Base-by-base conservation (phyloP, 495 filamentous ascomycete genomes). In the Daldinia vernicosa region DNA sequence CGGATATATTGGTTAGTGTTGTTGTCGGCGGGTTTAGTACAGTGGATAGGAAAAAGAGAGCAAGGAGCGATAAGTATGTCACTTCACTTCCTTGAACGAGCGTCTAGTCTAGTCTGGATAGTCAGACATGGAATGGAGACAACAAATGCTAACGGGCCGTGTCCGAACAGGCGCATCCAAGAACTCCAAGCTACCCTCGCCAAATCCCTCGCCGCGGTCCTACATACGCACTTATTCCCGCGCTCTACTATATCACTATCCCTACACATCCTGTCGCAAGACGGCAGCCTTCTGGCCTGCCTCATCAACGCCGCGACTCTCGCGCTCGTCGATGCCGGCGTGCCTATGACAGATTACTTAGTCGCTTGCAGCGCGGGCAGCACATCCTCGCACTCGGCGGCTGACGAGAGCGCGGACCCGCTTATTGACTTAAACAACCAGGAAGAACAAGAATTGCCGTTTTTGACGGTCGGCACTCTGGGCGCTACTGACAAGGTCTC, bases 231-330 rank as follows among this genome's bases (percentile, higher is more conserved):
- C 75, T 88, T 98, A 33, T 97, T 93, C 83, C 94, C 94, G 0
- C 93, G 95, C 84, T 91, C 88, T 68, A 93, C 89, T 33, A 95
- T 99, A 75, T 82, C 83, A 56, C 87, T 99, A 26, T 88, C 89
- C 5, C 82, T 99, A 4, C 93, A 95, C 75, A 87, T 99, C 14
- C 88, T 99, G n/a, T 91, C 89, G 0, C 88, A 94, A 63, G 95
- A 99, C 80, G 95, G 95, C 32, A 93, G 92, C 2, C 84, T 99
- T 0, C 90, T 99, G 28, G 93, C 96, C 0, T 88, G 93, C 0
- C 92, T 92, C 17, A 84, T 98, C 70, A 99, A 99, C 73, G 96
- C 95, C 9, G 89, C 92, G 0, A 98, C 95, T 0, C 87, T 99
- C 12, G 95, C 96, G 0, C 89, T 97, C 22, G 89, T 98, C 53